These are phyloP conservation scores for Acephala macrosclerotiorum DNA, from an alignment of 2,329 filamentous ascomycete species.

Conservation along the genomic window DNA sequence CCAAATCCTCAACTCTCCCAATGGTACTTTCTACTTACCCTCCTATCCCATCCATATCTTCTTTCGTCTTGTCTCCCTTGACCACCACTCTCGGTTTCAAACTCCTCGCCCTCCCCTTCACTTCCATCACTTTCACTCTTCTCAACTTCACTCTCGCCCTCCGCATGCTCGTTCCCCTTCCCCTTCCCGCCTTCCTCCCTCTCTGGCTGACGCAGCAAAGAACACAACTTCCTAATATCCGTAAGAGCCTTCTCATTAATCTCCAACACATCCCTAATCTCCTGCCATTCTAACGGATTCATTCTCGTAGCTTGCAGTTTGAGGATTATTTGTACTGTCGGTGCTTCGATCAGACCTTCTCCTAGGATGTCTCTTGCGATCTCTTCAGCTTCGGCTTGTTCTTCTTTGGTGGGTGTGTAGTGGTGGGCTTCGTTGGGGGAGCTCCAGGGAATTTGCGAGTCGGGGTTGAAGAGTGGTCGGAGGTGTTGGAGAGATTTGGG, in stretches of 20 bases:
- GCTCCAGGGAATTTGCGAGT: not conserved
- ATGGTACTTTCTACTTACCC: not conserved
- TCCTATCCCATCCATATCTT: not conserved
- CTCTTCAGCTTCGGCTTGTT: slow-evolving; percentile 10
- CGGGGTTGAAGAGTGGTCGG: not conserved
- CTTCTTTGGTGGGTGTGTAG: not conserved
- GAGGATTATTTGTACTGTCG: slow-evolving; percentile 10
- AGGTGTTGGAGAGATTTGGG: not conserved
- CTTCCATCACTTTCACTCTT: not conserved
- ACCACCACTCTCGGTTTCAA: not conserved
- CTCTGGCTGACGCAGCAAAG: slow-evolving; percentile 1
- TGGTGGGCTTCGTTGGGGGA: not conserved
- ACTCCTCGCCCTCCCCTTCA: not conserved
- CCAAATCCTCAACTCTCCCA: not conserved
- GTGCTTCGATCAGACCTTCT: not conserved
- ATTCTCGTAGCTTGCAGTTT: slow-evolving; percentile 13
- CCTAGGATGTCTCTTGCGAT: slow-evolving; percentile 13
- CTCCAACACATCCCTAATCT: slow-evolving; percentile 1
- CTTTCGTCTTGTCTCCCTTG: not conserved
- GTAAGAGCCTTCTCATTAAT: slow-evolving; percentile 10
- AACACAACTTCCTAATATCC: slow-evolving; percentile 10
- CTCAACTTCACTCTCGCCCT: not conserved
- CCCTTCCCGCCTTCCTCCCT: not conserved
- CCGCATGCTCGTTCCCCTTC: too few relatives aligned
- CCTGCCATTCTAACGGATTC: slow-evolving; percentile 15